These are phyloP conservation scores for Tremella yokohamensis DNA, from an alignment of 768 basidiomycete species.

Conservation along the genomic window DNA sequence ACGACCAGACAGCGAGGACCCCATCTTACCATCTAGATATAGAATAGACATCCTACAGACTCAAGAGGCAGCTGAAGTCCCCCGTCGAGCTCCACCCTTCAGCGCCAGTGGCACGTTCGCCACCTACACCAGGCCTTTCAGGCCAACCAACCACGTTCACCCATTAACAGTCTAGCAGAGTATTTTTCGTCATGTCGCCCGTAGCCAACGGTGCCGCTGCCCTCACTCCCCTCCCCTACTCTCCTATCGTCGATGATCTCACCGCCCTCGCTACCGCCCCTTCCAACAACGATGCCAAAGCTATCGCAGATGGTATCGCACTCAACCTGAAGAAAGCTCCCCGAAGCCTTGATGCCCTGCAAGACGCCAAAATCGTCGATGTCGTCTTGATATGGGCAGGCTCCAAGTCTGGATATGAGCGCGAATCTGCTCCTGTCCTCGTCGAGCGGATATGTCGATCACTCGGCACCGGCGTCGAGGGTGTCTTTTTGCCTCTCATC, in stretches of 20 bases:
- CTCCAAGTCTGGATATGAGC: conserved; percentile 44
- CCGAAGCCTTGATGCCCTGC: conserved; percentile 32
- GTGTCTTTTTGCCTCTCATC: conserved; percentile 72
- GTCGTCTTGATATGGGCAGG: conserved; percentile 43
- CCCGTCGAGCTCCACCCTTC: too few species aligned
- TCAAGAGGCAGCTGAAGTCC: too few species aligned
- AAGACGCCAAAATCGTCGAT: conserved; percentile 38
- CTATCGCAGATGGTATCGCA: conserved; percentile 46
- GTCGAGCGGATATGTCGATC: conserved; percentile 49
- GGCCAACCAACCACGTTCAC: too few species aligned
- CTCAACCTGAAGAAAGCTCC: conserved; percentile 44
- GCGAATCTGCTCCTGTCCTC: conserved; percentile 50
- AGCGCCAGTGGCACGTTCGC: too few species aligned
- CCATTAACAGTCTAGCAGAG: too few species aligned
- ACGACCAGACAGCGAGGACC: too few species aligned
- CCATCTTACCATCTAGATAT: too few species aligned
- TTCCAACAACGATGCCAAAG: conserved; percentile 49
- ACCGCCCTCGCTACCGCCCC: conserved; percentile 38
- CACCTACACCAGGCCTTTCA: too few species aligned
- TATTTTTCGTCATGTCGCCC: conserved; percentile 34
- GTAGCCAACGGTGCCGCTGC: conserved; percentile 30
- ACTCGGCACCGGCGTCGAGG: conserved; percentile 61
- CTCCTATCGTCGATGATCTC: conserved; percentile 37
- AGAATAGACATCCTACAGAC: too few species aligned
- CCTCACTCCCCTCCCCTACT: conserved; percentile 41